Percentiles rank a stretch among this genome's conserved stretches.
Evolutionary conservation across 148 eudicot genomes (phyloP).

Genomic region (Nepenthes gracilis): DNA sequence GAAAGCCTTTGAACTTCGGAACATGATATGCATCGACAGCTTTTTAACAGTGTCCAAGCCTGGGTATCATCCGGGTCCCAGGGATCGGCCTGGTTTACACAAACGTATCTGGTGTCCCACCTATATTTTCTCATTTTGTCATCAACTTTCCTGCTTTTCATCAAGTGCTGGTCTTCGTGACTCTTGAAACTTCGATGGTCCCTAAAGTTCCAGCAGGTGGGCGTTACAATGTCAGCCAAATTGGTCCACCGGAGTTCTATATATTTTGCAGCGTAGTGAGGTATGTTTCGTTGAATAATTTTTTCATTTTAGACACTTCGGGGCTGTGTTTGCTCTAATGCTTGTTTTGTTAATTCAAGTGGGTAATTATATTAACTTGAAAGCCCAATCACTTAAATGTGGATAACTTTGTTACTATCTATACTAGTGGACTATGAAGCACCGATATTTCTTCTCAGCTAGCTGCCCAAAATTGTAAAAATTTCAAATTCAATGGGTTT

Average conservation of each 20-base stretch:
- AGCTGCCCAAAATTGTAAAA: too few relatives aligned
- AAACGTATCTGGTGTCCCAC: conserved; percentile 48
- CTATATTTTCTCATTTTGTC: conserved; percentile 51
- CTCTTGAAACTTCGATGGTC: conserved; percentile 33
- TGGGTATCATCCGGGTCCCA: conserved; percentile 61
- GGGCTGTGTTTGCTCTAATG: too few relatives aligned
- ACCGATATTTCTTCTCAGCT: too few relatives aligned
- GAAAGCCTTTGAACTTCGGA: conserved; percentile 47
- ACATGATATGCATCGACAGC: conserved; percentile 44
- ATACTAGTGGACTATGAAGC: too few relatives aligned
- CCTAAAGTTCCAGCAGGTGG: conserved; percentile 11
- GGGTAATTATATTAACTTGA: too few relatives aligned
- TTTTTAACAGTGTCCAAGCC: conserved; percentile 31
- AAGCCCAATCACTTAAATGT: too few relatives aligned
- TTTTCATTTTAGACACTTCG: too few relatives aligned
- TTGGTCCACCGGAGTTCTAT: too few relatives aligned
- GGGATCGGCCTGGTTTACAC: conserved; percentile 62
- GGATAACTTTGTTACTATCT: too few relatives aligned
- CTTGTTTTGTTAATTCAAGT: too few relatives aligned
- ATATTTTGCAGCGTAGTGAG: conserved; percentile 6
- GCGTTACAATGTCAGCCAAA: too few relatives aligned
- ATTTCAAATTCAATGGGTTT: too few relatives aligned
- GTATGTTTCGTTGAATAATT: conserved; percentile 20
- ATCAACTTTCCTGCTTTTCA: conserved; percentile 73
- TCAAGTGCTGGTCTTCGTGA: conserved; percentile 41